Conservation (phyloP, 1,139 yeast genomes). For the Groenewaldozyma auringiensis region DNA sequence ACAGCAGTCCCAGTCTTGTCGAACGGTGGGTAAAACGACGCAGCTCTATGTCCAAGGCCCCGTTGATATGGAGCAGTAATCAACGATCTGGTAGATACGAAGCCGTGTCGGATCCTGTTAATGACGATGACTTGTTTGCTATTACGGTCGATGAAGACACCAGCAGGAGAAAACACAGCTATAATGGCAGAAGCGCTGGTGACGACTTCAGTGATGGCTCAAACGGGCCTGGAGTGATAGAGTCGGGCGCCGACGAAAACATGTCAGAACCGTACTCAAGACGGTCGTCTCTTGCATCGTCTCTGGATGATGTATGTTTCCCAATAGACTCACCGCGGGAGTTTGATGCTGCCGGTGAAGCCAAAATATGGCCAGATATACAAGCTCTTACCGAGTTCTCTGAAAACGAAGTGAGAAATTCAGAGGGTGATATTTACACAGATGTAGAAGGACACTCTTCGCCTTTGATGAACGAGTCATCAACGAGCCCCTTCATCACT, state of each 20-base stretch:
- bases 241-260: slow-evolving; percentile 15
- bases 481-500: too few species aligned
- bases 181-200: slow-evolving; percentile 1
- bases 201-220: slow-evolving; percentile 3
- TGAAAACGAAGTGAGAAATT: slow-evolving; percentile 52
- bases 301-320: slow-evolving; percentile 83
- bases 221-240: slow-evolving; percentile 13
- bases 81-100: slow-evolving; percentile 4
- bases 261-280: slow-evolving; percentile 66
- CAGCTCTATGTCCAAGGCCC: slow-evolving; percentile 14
- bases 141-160: slow-evolving; percentile 17
- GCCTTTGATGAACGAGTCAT: slow-evolving; percentile 1
- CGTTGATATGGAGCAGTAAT: slow-evolving; percentile 6
- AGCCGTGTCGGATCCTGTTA: slow-evolving; percentile 12
- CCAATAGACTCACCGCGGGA: slow-evolving; percentile 52
- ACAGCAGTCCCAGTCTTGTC: slow-evolving; percentile 13
- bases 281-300: slow-evolving; percentile 59
- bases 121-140: slow-evolving; percentile 19
- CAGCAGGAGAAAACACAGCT: slow-evolving; percentile 5
- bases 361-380: slow-evolving; percentile 73
- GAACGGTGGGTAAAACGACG: slow-evolving; percentile 21
- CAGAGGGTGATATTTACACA: slow-evolving; percentile 16
- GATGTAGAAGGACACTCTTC: slow-evolving; percentile 1
- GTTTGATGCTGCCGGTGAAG: slow-evolving; percentile 29
- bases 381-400: slow-evolving; percentile 67